Conservation (phyloP, 176 grass and related monocot species). For the Panicum miliaceum region DNA sequence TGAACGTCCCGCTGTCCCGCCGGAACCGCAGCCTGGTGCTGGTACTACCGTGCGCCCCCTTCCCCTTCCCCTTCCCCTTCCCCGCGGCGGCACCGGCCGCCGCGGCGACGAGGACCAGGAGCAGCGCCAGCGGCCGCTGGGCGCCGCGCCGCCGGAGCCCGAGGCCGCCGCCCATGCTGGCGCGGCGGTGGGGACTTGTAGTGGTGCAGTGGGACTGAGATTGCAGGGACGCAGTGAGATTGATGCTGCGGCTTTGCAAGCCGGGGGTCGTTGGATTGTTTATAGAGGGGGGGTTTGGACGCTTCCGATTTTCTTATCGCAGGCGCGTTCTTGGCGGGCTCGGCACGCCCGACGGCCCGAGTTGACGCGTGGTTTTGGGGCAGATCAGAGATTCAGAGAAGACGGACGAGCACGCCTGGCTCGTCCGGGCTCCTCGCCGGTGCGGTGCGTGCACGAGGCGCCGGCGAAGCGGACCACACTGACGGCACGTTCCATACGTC, state of each 20-base stretch:
- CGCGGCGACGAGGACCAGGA: background rate
- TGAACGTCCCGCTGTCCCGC: constrained; percentile 68
- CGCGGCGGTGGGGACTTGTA: background rate
- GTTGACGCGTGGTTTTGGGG: background rate
- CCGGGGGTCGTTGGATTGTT: background rate
- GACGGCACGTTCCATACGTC: no score
- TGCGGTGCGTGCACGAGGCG: background rate
- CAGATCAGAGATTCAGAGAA: background rate
- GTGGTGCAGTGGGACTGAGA: background rate
- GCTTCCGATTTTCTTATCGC: background rate
- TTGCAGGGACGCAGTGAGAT: no score
- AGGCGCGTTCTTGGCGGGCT: background rate
- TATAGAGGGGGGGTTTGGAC: constrained; percentile 27
- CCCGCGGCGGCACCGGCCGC: background rate
- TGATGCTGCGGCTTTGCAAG: no score
- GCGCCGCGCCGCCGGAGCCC: background rate
- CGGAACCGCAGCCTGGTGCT: constrained; percentile 57
- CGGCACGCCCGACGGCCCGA: background rate
- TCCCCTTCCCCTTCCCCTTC: background rate
- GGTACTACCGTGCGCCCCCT: background rate
- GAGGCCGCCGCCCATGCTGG: background rate
- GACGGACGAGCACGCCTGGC: background rate
- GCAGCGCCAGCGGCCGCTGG: background rate
- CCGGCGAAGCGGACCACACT: background rate
- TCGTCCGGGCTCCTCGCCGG: background rate